These are phyloP conservation scores for Pichia cactophila DNA, from an alignment of 1,139 yeast genomes.

Conservation along the genomic window DNA sequence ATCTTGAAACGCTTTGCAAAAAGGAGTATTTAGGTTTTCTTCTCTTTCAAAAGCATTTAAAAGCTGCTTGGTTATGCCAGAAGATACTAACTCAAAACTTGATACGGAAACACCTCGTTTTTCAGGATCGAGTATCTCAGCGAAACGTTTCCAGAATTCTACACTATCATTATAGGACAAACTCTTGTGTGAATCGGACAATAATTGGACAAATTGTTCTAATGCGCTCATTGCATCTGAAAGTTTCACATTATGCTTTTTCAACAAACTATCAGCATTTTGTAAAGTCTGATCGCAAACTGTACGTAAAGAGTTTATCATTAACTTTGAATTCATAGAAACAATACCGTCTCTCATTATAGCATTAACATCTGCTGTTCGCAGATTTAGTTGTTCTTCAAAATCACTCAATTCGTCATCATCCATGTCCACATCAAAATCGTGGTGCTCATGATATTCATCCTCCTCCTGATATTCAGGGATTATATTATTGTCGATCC, in stretches of 20 bases:
- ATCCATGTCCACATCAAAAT: slow-evolving; percentile 12
- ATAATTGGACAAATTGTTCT: slow-evolving; percentile 26
- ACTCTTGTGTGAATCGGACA: slow-evolving; percentile 11
- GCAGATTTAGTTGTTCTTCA: background rate
- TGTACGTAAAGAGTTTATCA: slow-evolving; percentile 12
- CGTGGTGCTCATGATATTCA: background rate
- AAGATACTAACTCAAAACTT: slow-evolving; percentile 68
- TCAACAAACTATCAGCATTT: slow-evolving; percentile 16
- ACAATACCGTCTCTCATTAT: slow-evolving; percentile 8
- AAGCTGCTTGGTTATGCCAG: slow-evolving; percentile 53
- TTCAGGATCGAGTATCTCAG: slow-evolving; percentile 26
- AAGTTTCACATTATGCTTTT: slow-evolving; percentile 15
- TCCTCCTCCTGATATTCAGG: background rate
- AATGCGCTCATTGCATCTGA: slow-evolving; percentile 26
- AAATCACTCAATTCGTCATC: slow-evolving; percentile 14
- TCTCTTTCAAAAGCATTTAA: slow-evolving; percentile 34
- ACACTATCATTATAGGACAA: slow-evolving; percentile 36
- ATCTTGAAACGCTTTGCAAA: slow-evolving; percentile 40
- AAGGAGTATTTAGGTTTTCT: slow-evolving; percentile 26
- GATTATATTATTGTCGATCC: background rate
- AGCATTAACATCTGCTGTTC: background rate
- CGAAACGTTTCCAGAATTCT: slow-evolving; percentile 40
- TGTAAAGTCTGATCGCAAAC: slow-evolving; percentile 13
- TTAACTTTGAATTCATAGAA: background rate
- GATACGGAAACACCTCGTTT: slow-evolving; percentile 38